Percentiles rank a stretch among this genome's conserved stretches.
phyloP scores from a whole-genome alignment of 345 rosid genomes.

The Eucalyptus cloeziana region DNA sequence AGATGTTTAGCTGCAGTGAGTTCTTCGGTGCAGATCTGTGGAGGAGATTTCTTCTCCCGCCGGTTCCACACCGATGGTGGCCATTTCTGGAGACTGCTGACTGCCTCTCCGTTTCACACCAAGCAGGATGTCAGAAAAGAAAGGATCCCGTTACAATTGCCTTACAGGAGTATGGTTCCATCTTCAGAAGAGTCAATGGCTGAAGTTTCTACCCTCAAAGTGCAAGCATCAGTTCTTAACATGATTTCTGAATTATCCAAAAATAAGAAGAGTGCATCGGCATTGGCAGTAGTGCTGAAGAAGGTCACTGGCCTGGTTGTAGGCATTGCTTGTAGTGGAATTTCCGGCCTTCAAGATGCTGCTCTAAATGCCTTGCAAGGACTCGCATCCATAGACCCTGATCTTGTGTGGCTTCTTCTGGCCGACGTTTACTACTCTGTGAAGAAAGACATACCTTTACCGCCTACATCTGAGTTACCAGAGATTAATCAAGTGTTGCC shows the following conservation, averaged over 20 bases:
- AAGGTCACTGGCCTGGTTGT: conserved; percentile 78
- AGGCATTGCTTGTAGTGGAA: conserved; percentile 78
- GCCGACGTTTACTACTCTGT: conserved; percentile 70
- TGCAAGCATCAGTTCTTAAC: conserved; percentile 63
- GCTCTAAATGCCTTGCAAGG: conserved; percentile 60
- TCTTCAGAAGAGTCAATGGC: conserved; percentile 37
- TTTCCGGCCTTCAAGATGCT: conserved; percentile 51
- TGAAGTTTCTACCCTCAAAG: conserved; percentile 69
- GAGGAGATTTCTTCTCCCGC: conserved; percentile 93
- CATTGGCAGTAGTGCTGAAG: conserved; percentile 63
- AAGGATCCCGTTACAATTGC: conserved; percentile 48
- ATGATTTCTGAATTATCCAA: conserved; percentile 65
- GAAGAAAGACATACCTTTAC: conserved; percentile 35
- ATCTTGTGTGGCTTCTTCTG: conserved; percentile 84
- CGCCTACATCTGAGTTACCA: conserved; percentile 45
- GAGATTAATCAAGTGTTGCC: conserved; percentile 39
- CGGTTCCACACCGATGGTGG: conserved; percentile 68
- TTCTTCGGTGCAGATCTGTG: conserved; percentile 50
- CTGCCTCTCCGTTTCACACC: conserved; percentile 51
- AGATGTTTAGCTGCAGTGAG: conserved; percentile 50
- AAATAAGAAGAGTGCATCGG: conserved; percentile 55
- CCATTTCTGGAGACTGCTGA: conserved; percentile 78
- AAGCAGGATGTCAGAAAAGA: conserved; percentile 33
- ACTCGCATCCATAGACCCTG: conserved; percentile 72
- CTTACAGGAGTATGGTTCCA: conserved; percentile 37